Percentiles rank a stretch among this genome's conserved stretches.
Conservation (phyloP, 2,329 filamentous ascomycete species). For the Phialophora verrucosa region DNA sequence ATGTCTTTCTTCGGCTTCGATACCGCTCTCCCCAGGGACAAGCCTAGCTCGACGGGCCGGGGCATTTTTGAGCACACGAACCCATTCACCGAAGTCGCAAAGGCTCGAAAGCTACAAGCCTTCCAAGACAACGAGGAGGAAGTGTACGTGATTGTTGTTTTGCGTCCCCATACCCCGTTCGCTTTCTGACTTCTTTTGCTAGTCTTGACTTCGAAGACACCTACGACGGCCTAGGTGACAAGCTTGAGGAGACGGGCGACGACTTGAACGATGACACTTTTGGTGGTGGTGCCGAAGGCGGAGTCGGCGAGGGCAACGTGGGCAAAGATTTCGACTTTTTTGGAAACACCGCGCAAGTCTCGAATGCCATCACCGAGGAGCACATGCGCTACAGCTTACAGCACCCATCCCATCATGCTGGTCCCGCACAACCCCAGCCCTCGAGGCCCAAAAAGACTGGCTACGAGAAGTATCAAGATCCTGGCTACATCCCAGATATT, state of each 20-base stretch:
- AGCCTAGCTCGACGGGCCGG: conserved; percentile 62
- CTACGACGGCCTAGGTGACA: conserved; percentile 91
- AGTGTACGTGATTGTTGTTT: conserved; percentile 49
- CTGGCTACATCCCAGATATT: conserved; percentile 84
- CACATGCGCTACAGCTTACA: conserved; percentile 82
- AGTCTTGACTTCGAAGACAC: conserved; percentile 94
- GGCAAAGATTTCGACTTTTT: conserved; percentile 98
- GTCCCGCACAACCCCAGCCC: conserved; percentile 52
- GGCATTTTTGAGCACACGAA: conserved; percentile 80
- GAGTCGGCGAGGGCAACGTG: conserved; percentile 59
- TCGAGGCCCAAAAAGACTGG: conserved; percentile 73
- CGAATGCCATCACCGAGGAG: conserved; percentile 87
- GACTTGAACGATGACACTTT: conserved; percentile 98
- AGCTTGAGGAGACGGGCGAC: conserved; percentile 89
- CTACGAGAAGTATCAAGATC: conserved; percentile 88
- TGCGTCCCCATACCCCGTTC: neutral
- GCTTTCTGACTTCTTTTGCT: conserved; percentile 45
- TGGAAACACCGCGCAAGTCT: conserved; percentile 84
- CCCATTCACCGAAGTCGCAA: conserved; percentile 83
- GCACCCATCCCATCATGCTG: conserved; percentile 51
- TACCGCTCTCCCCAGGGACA: conserved; percentile 66
- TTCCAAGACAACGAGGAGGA: conserved; percentile 63
- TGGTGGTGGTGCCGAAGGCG: conserved; percentile 58
- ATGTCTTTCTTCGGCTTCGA: conserved; percentile 97
- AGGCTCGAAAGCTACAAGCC: conserved; percentile 53